Conservation (phyloP, 768 basidiomycete genomes). For the Tulasnella sp. region DNA sequence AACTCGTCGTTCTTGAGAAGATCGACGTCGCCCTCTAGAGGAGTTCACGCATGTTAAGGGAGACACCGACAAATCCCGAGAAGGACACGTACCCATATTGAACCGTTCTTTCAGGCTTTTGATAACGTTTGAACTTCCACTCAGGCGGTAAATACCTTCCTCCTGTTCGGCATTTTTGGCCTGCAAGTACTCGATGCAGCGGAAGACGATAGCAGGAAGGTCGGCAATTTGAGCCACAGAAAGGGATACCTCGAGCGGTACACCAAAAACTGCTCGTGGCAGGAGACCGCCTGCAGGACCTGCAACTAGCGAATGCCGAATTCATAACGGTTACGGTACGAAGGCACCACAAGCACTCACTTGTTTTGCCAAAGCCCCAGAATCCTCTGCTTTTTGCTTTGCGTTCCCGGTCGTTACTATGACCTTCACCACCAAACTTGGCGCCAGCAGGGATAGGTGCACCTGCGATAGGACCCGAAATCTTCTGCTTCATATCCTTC, state of each 20-base stretch:
- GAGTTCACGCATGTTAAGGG: background rate
- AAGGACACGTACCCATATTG: conserved; percentile 63
- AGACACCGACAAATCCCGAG: background rate
- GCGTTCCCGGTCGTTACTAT: conserved; percentile 65
- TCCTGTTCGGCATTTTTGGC: conserved; percentile 91
- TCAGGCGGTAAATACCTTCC: conserved; percentile 95
- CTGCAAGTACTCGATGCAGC: conserved; percentile 93
- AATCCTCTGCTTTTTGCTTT: conserved; percentile 91
- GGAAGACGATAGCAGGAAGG: conserved; percentile 90
- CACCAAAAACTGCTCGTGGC: conserved; percentile 81
- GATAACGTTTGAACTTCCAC: conserved; percentile 92
- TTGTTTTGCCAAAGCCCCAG: conserved; percentile 80
- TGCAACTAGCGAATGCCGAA: background rate
- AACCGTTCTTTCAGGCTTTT: conserved; percentile 90
- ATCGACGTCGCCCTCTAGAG: conserved; percentile 90
- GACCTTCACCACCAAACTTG: conserved; percentile 63
- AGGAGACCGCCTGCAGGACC: conserved; percentile 35
- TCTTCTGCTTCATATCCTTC: conserved; percentile 48
- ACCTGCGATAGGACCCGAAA: conserved; percentile 83
- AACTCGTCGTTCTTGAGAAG: conserved; percentile 82
- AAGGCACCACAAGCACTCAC: conserved; percentile 19
- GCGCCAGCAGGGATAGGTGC: conserved; percentile 81
- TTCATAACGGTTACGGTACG: background rate
- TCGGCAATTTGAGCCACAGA: conserved; percentile 85
- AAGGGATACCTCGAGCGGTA: conserved; percentile 80